Conservation (phyloP, 768 basidiomycete species). For the Lactarius akahatsu region DNA sequence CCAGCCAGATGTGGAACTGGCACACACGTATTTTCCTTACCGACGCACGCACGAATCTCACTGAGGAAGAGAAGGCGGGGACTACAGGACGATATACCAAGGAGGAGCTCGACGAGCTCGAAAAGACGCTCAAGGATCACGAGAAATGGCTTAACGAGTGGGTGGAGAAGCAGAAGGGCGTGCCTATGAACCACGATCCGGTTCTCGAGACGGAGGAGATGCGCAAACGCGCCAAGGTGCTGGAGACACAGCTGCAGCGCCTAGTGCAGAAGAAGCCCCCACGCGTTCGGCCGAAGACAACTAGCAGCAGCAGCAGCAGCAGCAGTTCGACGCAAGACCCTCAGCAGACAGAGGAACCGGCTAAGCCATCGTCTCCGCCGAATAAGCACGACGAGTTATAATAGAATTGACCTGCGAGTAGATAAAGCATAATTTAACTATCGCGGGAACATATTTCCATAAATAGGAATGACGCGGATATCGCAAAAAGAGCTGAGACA, state of each 20-base stretch:
- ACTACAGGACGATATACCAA: conserved; percentile 77
- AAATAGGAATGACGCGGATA: background rate
- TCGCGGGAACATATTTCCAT: conserved; percentile 12
- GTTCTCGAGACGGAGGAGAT: conserved; percentile 85
- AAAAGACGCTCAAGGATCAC: conserved; percentile 73
- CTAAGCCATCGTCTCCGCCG: background rate
- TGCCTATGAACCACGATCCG: conserved; percentile 76
- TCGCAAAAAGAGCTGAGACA: background rate
- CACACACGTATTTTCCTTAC: conserved; percentile 81
- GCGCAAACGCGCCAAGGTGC: conserved; percentile 73
- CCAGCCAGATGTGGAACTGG: conserved; percentile 87
- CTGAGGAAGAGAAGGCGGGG: conserved; percentile 57
- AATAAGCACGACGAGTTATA: conserved; percentile 19
- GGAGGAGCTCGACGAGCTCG: conserved; percentile 81
- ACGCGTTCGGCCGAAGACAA: conserved; percentile 54
- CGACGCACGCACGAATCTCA: conserved; percentile 75
- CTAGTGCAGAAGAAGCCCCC: conserved; percentile 68
- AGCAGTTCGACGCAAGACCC: conserved; percentile 35
- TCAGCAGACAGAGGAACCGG: conserved; percentile 13
- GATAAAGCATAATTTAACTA: background rate
- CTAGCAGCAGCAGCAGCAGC: conserved; percentile 24
- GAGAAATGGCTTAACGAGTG: conserved; percentile 80
- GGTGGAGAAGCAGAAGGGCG: conserved; percentile 78
- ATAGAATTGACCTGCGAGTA: background rate
- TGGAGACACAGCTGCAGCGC: conserved; percentile 73